Percentiles rank a stretch among this genome's conserved stretches.
Conservation (phyloP, 305 asterid genomes). For the Solanum hybrid region DNA sequence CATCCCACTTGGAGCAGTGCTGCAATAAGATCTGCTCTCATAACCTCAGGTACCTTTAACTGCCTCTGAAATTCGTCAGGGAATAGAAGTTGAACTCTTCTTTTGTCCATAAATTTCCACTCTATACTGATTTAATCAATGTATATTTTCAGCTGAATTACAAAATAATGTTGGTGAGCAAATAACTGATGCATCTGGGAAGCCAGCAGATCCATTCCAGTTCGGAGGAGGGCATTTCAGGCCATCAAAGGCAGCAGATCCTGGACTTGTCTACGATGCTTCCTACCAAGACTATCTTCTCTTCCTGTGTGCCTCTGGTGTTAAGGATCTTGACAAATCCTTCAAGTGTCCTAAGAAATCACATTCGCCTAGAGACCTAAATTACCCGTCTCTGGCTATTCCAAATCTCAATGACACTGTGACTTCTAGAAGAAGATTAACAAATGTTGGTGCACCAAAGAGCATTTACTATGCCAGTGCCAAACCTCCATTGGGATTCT, state of each 20-base stretch:
- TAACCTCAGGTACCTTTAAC: conserved; percentile 53
- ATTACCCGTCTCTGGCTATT: conserved; percentile 70
- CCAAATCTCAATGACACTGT: conserved; percentile 39
- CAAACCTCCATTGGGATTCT: conserved; percentile 58
- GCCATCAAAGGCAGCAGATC: conserved; percentile 84
- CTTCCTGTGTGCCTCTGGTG: conserved; percentile 41
- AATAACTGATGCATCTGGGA: conserved; percentile 52
- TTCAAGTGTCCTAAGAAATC: conserved; percentile 44
- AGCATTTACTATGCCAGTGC: conserved; percentile 45
- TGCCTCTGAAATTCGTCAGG: not conserved
- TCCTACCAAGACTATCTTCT: conserved; percentile 58
- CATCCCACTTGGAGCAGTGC: conserved; percentile 95
- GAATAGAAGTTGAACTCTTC: not conserved
- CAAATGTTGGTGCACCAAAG: conserved; percentile 52
- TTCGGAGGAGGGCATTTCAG: conserved; percentile 79
- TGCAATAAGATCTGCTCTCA: conserved; percentile 82
- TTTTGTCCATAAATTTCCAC: not conserved
- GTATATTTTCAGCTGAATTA: conserved; percentile 44
- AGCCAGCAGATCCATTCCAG: conserved; percentile 71
- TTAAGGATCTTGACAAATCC: conserved; percentile 19
- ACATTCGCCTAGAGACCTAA: conserved; percentile 32
- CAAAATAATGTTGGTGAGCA: conserved; percentile 36
- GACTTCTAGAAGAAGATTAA: conserved; percentile 49
- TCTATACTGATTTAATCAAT: not conserved
- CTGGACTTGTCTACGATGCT: conserved; percentile 74